Percentiles rank a stretch among this genome's conserved stretches.
phyloP scores from a whole-genome alignment of 768 basidiomycete species.

The Pleurotus sapidus region DNA sequence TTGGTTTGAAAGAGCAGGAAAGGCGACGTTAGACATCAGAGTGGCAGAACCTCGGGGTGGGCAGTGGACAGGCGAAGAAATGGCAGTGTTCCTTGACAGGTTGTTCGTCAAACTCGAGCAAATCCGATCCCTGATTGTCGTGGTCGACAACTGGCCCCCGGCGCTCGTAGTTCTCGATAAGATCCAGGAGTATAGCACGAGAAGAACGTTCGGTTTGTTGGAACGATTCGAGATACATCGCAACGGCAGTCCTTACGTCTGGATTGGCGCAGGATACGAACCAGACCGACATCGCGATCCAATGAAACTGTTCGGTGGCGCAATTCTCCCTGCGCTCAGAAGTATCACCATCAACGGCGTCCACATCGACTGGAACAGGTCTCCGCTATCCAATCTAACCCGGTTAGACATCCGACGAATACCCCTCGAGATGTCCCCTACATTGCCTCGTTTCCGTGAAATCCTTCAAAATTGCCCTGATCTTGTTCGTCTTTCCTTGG shows the following conservation, averaged over 20 bases:
- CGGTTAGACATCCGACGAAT: conserved; percentile 65
- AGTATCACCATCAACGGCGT: conserved; percentile 58
- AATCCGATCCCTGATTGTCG: conserved; percentile 57
- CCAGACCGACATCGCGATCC: conserved; percentile 27
- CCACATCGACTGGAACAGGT: conserved; percentile 55
- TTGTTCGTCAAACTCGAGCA: conserved; percentile 52
- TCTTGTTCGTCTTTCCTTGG: conserved; percentile 54
- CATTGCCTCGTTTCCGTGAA: conserved; percentile 45
- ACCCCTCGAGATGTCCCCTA: conserved; percentile 49
- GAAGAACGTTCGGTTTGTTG: conserved; percentile 38
- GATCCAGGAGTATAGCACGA: conserved; percentile 33
- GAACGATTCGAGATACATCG: conserved; percentile 68
- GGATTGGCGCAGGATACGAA: conserved; percentile 39
- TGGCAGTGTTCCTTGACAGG: conserved; percentile 46
- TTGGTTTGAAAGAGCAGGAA: conserved; percentile 57
- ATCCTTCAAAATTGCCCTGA: conserved; percentile 48
- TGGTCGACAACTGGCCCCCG: conserved; percentile 55
- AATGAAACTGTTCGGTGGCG: conserved; percentile 50
- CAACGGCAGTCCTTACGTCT: conserved; percentile 41
- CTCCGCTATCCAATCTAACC: conserved; percentile 50
- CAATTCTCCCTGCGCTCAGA: conserved; percentile 38
- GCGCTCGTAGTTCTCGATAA: conserved; percentile 48
- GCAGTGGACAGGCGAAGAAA: conserved; percentile 31
- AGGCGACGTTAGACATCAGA: conserved; percentile 57
- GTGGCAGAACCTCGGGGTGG: conserved; percentile 41